These are phyloP conservation scores for Botrytis fabae DNA, from an alignment of 2,329 filamentous ascomycete species.

Conservation along the genomic window DNA sequence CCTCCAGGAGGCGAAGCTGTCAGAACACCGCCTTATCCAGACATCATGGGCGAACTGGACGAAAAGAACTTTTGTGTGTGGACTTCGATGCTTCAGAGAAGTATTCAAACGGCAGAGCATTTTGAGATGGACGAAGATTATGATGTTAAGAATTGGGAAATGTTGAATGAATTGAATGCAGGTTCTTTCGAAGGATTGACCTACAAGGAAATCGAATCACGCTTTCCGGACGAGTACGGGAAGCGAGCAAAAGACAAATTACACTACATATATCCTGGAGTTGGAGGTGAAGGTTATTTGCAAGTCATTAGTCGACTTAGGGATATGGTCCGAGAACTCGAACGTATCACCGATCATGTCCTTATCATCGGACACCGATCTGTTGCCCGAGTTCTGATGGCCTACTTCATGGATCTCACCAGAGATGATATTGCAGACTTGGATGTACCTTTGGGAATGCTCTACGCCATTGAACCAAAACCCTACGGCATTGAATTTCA, in stretches of 20 bases:
- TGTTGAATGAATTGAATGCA: constrained; percentile 95
- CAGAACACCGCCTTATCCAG: constrained; percentile 91
- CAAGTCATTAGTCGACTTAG: constrained; percentile 95
- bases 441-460: constrained; percentile 88
- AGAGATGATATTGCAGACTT: constrained; percentile 91
- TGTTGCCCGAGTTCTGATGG: constrained; percentile 86
- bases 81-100: constrained; percentile 95
- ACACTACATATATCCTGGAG: constrained; percentile 92
- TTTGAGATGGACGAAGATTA: constrained; percentile 92
- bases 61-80: constrained; percentile 96
- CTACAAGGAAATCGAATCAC: constrained; percentile 82
- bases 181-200: constrained; percentile 94
- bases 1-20: constrained; percentile 79
- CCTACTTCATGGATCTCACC: constrained; percentile 93
- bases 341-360: constrained; percentile 94
- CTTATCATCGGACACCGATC: constrained; percentile 91
- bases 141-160: constrained; percentile 95
- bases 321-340: constrained; percentile 94
- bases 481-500: constrained; percentile 98
- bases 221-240: constrained; percentile 77
- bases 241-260: constrained; percentile 84
- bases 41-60: constrained; percentile 67
- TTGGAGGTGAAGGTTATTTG: constrained; percentile 93
- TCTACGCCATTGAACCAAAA: constrained; percentile 95
- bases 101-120: constrained; percentile 81